These are phyloP conservation scores for Xylaria palmicola DNA, from an alignment of 495 filamentous ascomycete species.

Conservation along the genomic window DNA sequence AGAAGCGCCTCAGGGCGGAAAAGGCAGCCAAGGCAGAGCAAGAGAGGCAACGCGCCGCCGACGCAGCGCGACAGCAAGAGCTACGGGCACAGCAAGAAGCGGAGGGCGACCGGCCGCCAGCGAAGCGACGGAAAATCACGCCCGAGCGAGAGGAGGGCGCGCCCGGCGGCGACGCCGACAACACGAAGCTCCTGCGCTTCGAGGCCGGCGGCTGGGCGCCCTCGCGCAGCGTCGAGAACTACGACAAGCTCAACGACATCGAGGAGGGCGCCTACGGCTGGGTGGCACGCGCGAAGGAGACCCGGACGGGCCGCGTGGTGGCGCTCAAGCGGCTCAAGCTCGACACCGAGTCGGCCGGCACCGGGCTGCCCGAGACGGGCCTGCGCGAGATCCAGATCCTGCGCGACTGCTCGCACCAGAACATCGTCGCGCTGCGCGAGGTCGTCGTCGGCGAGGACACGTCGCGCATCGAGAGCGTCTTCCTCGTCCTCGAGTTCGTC, in stretches of 20 bases:
- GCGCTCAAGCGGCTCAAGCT: slow-evolving; percentile 95
- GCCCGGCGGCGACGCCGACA: slow-evolving; percentile 24
- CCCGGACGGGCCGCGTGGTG: slow-evolving; percentile 78
- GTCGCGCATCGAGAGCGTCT: slow-evolving; percentile 73
- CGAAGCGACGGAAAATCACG: slow-evolving; percentile 56
- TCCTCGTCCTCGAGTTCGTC: slow-evolving; percentile 95
- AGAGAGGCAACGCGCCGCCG: slow-evolving; percentile 33
- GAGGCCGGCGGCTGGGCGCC: slow-evolving; percentile 66
- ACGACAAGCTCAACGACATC: slow-evolving; percentile 91
- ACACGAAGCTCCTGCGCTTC: slow-evolving; percentile 64
- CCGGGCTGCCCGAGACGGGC: slow-evolving; percentile 91
- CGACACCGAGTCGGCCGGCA: slow-evolving; percentile 60
- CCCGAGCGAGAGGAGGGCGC: slow-evolving; percentile 35
- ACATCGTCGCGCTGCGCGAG: slow-evolving; percentile 65
- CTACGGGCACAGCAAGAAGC: slow-evolving; percentile 35
- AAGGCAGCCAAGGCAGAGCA: slow-evolving; percentile 74
- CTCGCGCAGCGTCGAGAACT: slow-evolving; percentile 82
- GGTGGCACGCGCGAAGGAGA: slow-evolving; percentile 84
- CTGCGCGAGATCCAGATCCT: slow-evolving; percentile 75
- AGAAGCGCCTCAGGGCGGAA: slow-evolving; percentile 80
- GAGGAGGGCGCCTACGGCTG: slow-evolving; percentile 96
- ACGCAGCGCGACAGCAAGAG: slow-evolving; percentile 43
- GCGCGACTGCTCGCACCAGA: slow-evolving; percentile 50
- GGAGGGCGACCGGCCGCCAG: slow-evolving; percentile 43
- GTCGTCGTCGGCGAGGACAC: slow-evolving; percentile 76